Evolutionary conservation across 2,329 filamentous ascomycete genomes (phyloP).

Genomic region (Aulographum hederae): DNA sequence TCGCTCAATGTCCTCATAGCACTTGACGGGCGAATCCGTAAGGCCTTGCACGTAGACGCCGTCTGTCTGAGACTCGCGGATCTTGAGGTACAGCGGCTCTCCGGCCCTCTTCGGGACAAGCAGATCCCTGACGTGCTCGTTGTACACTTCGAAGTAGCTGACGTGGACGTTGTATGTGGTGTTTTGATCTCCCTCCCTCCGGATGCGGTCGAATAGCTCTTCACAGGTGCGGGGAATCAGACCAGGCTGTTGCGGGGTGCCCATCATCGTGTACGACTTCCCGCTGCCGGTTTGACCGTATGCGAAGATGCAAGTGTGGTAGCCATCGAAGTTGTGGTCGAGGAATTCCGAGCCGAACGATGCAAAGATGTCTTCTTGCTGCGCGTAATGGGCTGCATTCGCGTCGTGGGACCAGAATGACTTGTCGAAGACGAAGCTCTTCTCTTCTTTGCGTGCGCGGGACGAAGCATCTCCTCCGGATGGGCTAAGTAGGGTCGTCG

Average conservation of each 20-base stretch:
- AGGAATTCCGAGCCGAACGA: slow-evolving; percentile 89
- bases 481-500: slow-evolving; percentile 54
- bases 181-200: slow-evolving; percentile 67
- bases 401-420: slow-evolving; percentile 93
- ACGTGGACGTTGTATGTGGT: slow-evolving; percentile 95
- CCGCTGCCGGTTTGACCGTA: slow-evolving; percentile 96
- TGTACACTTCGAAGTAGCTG: slow-evolving; percentile 98
- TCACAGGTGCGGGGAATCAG: slow-evolving; percentile 91
- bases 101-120: slow-evolving; percentile 46
- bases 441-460: slow-evolving; percentile 67
- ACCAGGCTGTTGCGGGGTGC: slow-evolving; percentile 63
- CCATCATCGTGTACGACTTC: slow-evolving; percentile 99
- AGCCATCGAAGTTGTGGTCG: slow-evolving; percentile 98
- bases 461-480: slow-evolving; percentile 31
- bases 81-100: slow-evolving; percentile 85
- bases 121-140: slow-evolving; percentile 92
- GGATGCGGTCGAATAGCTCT: slow-evolving; percentile 87
- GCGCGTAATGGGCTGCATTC: slow-evolving; percentile 67
- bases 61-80: slow-evolving; percentile 85
- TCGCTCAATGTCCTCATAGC: slow-evolving; percentile 69
- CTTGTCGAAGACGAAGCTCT: slow-evolving; percentile 88
- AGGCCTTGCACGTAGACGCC: slow-evolving; percentile 95
- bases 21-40: slow-evolving; percentile 81
- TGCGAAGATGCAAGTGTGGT: slow-evolving; percentile 97
- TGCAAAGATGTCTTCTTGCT: slow-evolving; percentile 87